Evolutionary conservation across 1,284 basidiomycete species (phyloP).

Genomic region (Vanrija sp.): DNA sequence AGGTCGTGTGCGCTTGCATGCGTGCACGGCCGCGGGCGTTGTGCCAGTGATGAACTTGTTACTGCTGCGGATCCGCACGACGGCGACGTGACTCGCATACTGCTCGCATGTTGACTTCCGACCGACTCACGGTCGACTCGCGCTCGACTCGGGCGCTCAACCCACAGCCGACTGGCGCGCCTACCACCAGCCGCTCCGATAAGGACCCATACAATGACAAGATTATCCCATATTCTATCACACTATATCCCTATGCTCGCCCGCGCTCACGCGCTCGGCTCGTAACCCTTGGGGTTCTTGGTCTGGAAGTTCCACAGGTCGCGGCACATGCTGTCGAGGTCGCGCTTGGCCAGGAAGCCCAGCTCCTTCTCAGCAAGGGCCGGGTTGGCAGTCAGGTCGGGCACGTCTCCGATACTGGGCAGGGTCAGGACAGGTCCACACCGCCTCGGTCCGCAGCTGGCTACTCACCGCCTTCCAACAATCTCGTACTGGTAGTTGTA

Average conservation of each 20-base stretch:
- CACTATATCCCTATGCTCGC: neutral
- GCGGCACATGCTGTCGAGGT: conserved; percentile 81
- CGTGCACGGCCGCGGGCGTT: no score
- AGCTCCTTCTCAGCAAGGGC: conserved; percentile 87
- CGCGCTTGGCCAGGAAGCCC: conserved; percentile 79
- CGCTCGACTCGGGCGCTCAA: no score
- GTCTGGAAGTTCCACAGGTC: conserved; percentile 93
- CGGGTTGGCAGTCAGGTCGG: conserved; percentile 94
- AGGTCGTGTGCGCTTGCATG: neutral
- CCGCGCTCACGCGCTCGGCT: conserved; percentile 6
- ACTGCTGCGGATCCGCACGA: no score
- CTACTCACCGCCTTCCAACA: conserved; percentile 74
- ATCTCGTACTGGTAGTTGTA: conserved; percentile 64
- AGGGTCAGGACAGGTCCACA: neutral
- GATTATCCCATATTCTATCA: neutral
- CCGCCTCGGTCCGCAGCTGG: neutral
- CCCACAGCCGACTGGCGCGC: no score
- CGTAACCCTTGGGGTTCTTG: conserved; percentile 73
- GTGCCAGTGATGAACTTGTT: no score
- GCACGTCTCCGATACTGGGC: conserved; percentile 85
- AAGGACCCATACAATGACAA: neutral
- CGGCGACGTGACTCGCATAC: no score
- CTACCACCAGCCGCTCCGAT: no score
- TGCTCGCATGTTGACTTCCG: no score
- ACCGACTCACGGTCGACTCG: no score